Conservation (phyloP, 2,329 filamentous ascomycete species). For the Bipolaris zeicola region DNA sequence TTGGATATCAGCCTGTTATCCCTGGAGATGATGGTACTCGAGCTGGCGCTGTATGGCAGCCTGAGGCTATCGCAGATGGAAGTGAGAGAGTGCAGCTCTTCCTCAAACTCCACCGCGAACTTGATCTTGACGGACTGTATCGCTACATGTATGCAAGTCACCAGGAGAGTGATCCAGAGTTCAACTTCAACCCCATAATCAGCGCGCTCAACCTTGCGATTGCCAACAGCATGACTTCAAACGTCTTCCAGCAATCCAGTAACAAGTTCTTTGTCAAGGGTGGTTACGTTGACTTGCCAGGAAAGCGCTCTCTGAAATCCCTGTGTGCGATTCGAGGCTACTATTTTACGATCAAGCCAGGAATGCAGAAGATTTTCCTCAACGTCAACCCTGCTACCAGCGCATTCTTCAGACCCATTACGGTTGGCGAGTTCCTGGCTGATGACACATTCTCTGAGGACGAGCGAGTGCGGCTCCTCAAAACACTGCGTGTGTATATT, state of each 20-base stretch:
- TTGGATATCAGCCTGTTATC: background rate
- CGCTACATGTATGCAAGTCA: background rate
- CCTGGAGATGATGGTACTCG: background rate
- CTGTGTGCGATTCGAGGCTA: slow-evolving; percentile 20
- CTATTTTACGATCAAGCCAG: slow-evolving; percentile 16
- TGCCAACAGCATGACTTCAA: slow-evolving; percentile 2
- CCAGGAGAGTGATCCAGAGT: background rate
- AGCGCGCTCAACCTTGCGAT: slow-evolving; percentile 10
- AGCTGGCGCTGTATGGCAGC: background rate
- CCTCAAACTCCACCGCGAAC: background rate
- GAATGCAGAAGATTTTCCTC: slow-evolving; percentile 15
- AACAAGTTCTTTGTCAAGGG: slow-evolving; percentile 17
- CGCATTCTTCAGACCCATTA: slow-evolving; percentile 16
- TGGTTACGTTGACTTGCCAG: background rate
- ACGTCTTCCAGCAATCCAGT: slow-evolving; percentile 2
- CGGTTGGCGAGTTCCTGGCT: slow-evolving; percentile 13
- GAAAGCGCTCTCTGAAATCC: slow-evolving; percentile 2
- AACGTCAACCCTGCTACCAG: slow-evolving; percentile 17
- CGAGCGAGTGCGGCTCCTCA: background rate
- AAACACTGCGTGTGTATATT: slow-evolving; percentile 7
- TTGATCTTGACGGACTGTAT: background rate
- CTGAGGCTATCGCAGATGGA: background rate
- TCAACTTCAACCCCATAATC: background rate
- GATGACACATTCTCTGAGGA: slow-evolving; percentile 1
- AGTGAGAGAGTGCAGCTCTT: background rate